Conservation (phyloP, 2,329 filamentous ascomycete species). For the Fusarium mangiferae region DNA sequence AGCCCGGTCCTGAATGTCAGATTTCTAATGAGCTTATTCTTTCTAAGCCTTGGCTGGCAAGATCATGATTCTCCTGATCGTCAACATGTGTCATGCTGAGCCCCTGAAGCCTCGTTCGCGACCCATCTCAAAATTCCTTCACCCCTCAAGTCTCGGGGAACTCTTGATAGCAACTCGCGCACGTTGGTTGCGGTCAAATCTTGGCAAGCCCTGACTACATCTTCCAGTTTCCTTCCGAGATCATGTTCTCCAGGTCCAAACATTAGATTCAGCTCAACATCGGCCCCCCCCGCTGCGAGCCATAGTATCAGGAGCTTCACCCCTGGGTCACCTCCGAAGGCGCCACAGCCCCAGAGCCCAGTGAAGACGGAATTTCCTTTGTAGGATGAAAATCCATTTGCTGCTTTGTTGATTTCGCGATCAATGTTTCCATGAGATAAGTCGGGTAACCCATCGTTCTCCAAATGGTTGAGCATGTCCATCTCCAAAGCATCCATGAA, state of each 20-base stretch:
- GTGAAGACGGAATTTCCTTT: conserved; percentile 35
- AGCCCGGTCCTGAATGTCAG: background rate
- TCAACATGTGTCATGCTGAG: background rate
- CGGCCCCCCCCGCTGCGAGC: conserved; percentile 45
- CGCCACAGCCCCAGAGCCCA: conserved; percentile 51
- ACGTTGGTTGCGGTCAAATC: background rate
- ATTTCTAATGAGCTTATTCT: background rate
- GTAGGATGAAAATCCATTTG: conserved; percentile 42
- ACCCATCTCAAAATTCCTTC: conserved; percentile 31
- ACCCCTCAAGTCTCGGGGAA: conserved; percentile 9
- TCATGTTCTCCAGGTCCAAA: conserved; percentile 32
- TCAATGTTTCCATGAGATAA: conserved; percentile 40
- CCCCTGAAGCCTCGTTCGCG: background rate
- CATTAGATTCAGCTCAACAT: conserved; percentile 33
- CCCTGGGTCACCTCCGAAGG: conserved; percentile 48
- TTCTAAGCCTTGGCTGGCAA: background rate
- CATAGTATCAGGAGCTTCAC: conserved; percentile 48
- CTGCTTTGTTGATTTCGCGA: conserved; percentile 47
- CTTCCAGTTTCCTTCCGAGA: conserved; percentile 23
- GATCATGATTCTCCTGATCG: background rate
- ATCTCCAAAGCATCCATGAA: conserved; percentile 53
- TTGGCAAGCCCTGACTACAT: conserved; percentile 1
- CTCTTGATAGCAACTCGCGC: conserved; percentile 10
- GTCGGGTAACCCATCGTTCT: conserved; percentile 38
- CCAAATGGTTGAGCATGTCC: conserved; percentile 39